phyloP scores from a whole-genome alignment of 225 moss, liverwort and hornwort genomes.

The Pleurozium schreberi region DNA sequence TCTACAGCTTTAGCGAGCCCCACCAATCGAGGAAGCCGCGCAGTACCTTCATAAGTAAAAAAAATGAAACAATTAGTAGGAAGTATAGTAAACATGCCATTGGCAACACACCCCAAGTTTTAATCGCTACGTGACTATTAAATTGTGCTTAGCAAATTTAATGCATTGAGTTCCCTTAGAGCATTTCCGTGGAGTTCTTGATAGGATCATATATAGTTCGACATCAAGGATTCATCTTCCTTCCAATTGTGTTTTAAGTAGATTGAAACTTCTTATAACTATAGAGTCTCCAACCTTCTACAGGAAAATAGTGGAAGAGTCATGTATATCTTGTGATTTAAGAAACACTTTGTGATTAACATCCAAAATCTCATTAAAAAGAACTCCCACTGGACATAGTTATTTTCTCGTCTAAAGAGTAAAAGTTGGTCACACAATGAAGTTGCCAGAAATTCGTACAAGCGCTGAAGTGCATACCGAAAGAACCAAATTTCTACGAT shows the following conservation, averaged over 20 bases:
- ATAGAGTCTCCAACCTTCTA: not conserved
- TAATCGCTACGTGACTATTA: not conserved
- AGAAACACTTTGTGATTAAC: not conserved
- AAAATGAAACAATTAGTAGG: not conserved
- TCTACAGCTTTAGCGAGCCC: slow-evolving; percentile 70
- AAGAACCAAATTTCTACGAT: not conserved
- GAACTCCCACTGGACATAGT: not conserved
- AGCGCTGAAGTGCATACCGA: not conserved
- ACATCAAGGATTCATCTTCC: not conserved
- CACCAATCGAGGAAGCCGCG: slow-evolving; percentile 81
- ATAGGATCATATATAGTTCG: not conserved
- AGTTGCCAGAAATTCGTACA: not conserved
- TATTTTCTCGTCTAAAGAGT: not conserved
- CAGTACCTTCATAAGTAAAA: slow-evolving; percentile 53
- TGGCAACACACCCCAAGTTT: not conserved
- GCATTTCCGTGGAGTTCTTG: not conserved
- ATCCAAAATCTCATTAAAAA: not conserved
- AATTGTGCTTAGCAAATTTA: not conserved
- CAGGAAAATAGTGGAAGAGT: not conserved
- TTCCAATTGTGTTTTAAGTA: too few species aligned
- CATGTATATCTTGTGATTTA: not conserved
- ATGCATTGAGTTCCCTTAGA: not conserved
- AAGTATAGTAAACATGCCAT: not conserved
- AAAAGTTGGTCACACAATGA: not conserved
- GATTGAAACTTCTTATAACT: not conserved